phyloP scores from a whole-genome alignment of 495 filamentous ascomycete genomes.

The Amniculicola lignicola region DNA sequence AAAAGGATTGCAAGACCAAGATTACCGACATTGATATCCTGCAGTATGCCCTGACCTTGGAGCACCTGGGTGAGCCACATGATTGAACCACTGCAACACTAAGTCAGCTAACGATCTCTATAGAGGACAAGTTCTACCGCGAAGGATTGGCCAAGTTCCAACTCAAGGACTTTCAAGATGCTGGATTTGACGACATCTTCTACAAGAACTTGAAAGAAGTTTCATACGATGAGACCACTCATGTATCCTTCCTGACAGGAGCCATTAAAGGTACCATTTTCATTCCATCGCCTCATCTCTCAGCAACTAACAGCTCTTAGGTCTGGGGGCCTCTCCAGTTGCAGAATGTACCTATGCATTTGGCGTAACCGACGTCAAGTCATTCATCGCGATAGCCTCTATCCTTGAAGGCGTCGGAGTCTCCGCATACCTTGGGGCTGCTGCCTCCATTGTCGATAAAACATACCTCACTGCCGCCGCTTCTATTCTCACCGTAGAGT shows the following conservation, averaged over 20 bases:
- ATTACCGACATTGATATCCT: constrained; percentile 34
- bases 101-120: neutral
- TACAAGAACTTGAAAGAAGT: constrained; percentile 54
- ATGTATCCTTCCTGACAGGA: constrained; percentile 55
- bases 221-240: constrained; percentile 54
- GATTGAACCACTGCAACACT: neutral
- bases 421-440: constrained; percentile 57
- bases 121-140: constrained; percentile 52
- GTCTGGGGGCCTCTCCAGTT: constrained; percentile 44
- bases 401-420: constrained; percentile 52
- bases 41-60: constrained; percentile 45
- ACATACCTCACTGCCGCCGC: constrained; percentile 58
- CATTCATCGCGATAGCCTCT: constrained; percentile 52
- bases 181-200: constrained; percentile 51
- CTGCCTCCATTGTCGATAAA: constrained; percentile 53
- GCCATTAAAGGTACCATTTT: constrained; percentile 46
- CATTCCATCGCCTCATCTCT: constrained; percentile 4
- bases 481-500: constrained; percentile 60
- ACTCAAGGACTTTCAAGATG: constrained; percentile 49
- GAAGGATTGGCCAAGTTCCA: constrained; percentile 57
- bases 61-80: constrained; percentile 43
- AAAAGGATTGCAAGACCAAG: too few relatives aligned
- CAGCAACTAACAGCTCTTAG: constrained; percentile 41
- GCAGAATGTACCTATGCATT: constrained; percentile 57
- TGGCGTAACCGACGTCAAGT: constrained; percentile 48